A percentile compares a stretch with the other conserved stretches of the same genome.
Conservation (phyloP, 768 basidiomycete species). For the Stropharia rugosoannulata region DNA sequence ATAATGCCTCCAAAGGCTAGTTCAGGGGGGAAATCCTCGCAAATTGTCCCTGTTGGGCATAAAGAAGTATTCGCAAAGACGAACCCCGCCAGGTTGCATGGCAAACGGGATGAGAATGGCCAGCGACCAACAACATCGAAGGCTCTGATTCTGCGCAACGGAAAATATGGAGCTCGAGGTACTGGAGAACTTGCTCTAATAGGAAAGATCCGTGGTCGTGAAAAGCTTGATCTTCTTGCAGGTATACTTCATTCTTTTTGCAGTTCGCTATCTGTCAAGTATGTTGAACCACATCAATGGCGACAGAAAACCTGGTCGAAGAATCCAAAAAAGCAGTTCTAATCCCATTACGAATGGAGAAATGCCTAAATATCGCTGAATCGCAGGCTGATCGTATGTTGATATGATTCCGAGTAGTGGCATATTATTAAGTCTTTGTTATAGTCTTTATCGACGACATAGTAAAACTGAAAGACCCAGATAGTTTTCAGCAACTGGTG, state of each 20-base stretch:
- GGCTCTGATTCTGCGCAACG: slow-evolving; percentile 72
- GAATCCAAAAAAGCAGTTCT: slow-evolving; percentile 57
- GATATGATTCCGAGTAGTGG: not conserved
- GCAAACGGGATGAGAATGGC: slow-evolving; percentile 38
- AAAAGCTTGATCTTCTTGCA: slow-evolving; percentile 78
- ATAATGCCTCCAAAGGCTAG: slow-evolving; percentile 26
- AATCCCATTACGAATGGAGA: slow-evolving; percentile 62
- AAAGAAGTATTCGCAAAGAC: slow-evolving; percentile 41
- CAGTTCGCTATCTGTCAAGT: not conserved
- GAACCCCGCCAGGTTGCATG: slow-evolving; percentile 17
- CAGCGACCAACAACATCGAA: slow-evolving; percentile 53
- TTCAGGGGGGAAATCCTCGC: slow-evolving; percentile 31
- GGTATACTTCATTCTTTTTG: slow-evolving; percentile 37
- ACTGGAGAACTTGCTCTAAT: slow-evolving; percentile 63
- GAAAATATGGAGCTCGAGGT: slow-evolving; percentile 70
- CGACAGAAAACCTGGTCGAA: slow-evolving; percentile 65
- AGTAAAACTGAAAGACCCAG: slow-evolving; percentile 61
- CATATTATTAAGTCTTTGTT: slow-evolving; percentile 6
- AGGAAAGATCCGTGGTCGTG: slow-evolving; percentile 67
- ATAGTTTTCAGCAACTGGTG: slow-evolving; percentile 59
- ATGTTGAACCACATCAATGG: slow-evolving; percentile 11
- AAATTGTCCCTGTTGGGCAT: slow-evolving; percentile 56
- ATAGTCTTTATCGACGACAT: slow-evolving; percentile 72
- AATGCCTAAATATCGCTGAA: slow-evolving; percentile 66
- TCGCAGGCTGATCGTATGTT: slow-evolving; percentile 68